Evolutionary conservation across 2,329 filamentous ascomycete genomes (phyloP).

Genomic region (Tolypocladium album): DNA sequence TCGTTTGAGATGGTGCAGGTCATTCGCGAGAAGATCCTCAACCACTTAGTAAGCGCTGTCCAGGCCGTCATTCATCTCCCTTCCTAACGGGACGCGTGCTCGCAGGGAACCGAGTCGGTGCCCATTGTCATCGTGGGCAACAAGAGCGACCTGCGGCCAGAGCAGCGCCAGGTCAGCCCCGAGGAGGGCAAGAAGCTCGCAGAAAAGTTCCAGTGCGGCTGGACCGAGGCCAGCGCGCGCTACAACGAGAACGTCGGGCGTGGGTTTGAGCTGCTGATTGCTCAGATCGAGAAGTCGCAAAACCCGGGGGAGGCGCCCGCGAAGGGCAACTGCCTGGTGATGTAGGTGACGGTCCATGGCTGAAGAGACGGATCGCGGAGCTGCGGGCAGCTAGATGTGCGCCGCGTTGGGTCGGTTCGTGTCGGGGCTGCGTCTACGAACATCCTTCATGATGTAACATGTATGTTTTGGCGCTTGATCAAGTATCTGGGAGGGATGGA

Average conservation of each 20-base stretch:
- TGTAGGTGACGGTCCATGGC: constrained; percentile 42
- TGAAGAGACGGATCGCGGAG: not conserved
- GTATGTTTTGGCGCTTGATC: not conserved
- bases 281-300: constrained; percentile 87
- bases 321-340: constrained; percentile 71
- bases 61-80: not conserved
- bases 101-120: constrained; percentile 78
- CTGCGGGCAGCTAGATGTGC: constrained; percentile 3
- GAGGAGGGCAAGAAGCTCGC: constrained; percentile 80
- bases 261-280: constrained; percentile 89
- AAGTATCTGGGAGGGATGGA: not conserved
- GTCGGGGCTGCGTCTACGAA: not conserved
- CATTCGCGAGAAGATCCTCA: constrained; percentile 93
- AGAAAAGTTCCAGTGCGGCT: constrained; percentile 82
- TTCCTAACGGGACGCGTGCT: not conserved
- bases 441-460: not conserved
- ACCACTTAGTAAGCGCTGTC: constrained; percentile 65
- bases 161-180: constrained; percentile 80
- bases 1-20: constrained; percentile 97
- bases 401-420: not conserved
- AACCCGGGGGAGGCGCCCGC: constrained; percentile 77
- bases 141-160: constrained; percentile 86
- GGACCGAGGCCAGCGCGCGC: constrained; percentile 87
- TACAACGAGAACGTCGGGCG: constrained; percentile 91
- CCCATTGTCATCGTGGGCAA: constrained; percentile 94